These are phyloP conservation scores for Ajuga reptans DNA, from an alignment of 305 asterid species.

Conservation along the genomic window DNA sequence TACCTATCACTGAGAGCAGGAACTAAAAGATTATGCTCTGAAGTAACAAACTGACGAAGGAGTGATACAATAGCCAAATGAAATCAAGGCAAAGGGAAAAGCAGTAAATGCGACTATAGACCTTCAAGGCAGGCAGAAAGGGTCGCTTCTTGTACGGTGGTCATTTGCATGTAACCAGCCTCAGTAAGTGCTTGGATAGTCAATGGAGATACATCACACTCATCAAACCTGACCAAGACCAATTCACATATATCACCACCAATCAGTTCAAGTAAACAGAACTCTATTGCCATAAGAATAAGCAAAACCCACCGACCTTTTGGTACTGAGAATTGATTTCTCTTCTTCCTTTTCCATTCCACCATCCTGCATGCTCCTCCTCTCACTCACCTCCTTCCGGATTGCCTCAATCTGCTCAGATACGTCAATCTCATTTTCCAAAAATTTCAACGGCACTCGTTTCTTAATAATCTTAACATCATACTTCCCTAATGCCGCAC, in stretches of 20 bases:
- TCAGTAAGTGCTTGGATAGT: slow-evolving; percentile 68
- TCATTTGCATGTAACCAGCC: slow-evolving; percentile 87
- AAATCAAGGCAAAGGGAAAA: background rate
- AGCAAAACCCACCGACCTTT: slow-evolving; percentile 43
- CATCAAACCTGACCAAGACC: slow-evolving; percentile 69
- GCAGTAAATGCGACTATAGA: slow-evolving; percentile 19
- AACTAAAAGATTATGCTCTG: background rate
- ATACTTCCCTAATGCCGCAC: slow-evolving; percentile 71
- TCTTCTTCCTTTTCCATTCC: slow-evolving; percentile 33
- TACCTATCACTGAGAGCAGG: background rate
- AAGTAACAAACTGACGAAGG: background rate
- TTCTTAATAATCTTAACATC: slow-evolving; percentile 53
- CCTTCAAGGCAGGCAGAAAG: slow-evolving; percentile 72
- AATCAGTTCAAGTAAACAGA: slow-evolving; percentile 12
- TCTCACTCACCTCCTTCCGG: slow-evolving; percentile 49
- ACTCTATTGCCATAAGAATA: background rate
- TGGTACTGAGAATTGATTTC: slow-evolving; percentile 51
- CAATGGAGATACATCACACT: slow-evolving; percentile 56
- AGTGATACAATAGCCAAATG: background rate
- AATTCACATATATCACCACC: slow-evolving; percentile 20
- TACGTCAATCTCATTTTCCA: slow-evolving; percentile 64
- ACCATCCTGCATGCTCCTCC: slow-evolving; percentile 39
- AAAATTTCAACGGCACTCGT: slow-evolving; percentile 50
- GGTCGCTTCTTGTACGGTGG: slow-evolving; percentile 81
- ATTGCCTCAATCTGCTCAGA: slow-evolving; percentile 56